Evolutionary conservation across 371 early-diverging fungal species (phyloP).

Genomic region (Phascolomyces articulosus): DNA sequence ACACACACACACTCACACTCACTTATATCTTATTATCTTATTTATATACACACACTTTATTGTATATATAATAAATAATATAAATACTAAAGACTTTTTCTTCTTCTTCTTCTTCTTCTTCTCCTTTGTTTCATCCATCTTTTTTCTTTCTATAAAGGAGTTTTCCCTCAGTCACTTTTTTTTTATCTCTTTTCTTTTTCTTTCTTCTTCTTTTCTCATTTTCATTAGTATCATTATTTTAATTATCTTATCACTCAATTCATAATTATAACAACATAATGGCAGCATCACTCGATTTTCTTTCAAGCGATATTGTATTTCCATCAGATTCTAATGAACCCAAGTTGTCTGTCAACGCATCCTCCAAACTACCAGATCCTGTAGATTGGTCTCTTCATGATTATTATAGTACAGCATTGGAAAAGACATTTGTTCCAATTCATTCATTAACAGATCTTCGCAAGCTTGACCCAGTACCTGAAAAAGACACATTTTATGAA

Average conservation of each 20-base stretch:
- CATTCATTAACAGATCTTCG: conserved; percentile 22
- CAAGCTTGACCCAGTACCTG: conserved; percentile 8
- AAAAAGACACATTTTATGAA: not conserved
- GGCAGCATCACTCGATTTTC: conserved; percentile 13
- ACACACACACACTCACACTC: too few relatives aligned
- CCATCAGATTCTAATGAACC: conserved; percentile 42
- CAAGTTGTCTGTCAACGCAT: conserved; percentile 35
- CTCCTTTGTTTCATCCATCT: conserved; percentile 1
- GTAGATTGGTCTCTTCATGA: conserved; percentile 46
- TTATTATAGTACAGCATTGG: conserved; percentile 32
- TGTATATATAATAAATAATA: too few relatives aligned
- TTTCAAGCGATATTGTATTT: conserved; percentile 44
- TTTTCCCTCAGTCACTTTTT: not conserved
- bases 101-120: too few relatives aligned
- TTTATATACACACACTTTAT: too few relatives aligned
- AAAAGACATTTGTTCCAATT: conserved; percentile 27
- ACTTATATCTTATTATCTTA: too few relatives aligned
- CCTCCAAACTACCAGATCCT: conserved; percentile 39
- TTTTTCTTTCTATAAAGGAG: not conserved
- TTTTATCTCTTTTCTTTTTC: not conserved
- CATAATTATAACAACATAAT: not conserved
- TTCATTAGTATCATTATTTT: not conserved
- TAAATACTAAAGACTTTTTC: too few relatives aligned
- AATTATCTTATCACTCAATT: not conserved
- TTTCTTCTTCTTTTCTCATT: not conserved